phyloP scores from a whole-genome alignment of 176 grass and related monocot species.

The Hyparrhenia diplandra region DNA sequence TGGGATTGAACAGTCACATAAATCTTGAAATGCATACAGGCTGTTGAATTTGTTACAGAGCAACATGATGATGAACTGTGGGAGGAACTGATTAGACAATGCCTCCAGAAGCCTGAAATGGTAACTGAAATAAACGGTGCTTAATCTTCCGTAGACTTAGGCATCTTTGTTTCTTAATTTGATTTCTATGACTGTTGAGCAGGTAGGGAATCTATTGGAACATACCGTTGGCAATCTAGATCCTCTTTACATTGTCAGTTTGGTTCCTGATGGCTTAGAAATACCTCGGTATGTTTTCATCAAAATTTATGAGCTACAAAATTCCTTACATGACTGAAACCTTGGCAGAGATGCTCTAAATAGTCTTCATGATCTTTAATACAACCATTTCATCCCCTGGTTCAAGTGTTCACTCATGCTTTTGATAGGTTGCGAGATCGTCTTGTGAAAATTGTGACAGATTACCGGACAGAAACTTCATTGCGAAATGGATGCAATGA shows the following conservation, averaged over 20 bases:
- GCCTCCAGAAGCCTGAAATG: constrained; percentile 92
- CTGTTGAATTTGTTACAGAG: constrained; percentile 89
- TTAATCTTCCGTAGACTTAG: constrained; percentile 11
- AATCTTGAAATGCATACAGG: constrained; percentile 48
- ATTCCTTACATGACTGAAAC: background rate
- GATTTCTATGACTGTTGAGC: constrained; percentile 28
- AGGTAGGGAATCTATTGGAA: constrained; percentile 97
- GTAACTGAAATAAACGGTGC: constrained; percentile 28
- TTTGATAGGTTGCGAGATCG: constrained; percentile 72
- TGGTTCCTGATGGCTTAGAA: constrained; percentile 95
- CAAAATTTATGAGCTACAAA: background rate
- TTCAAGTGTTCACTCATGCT: background rate
- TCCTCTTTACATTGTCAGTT: constrained; percentile 88
- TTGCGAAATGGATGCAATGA: constrained; percentile 88
- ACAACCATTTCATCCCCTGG: background rate
- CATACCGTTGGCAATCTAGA: constrained; percentile 98
- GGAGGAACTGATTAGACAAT: constrained; percentile 88
- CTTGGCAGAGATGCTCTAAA: background rate
- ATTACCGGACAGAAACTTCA: constrained; percentile 96
- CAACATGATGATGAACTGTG: constrained; percentile 95
- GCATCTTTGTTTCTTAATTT: background rate
- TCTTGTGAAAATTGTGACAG: constrained; percentile 92
- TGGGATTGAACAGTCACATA: background rate
- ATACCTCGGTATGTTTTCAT: constrained; percentile 62
- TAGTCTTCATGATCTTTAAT: background rate